Conservation (phyloP, 2,329 filamentous ascomycete genomes). For the Fusarium napiforme region DNA sequence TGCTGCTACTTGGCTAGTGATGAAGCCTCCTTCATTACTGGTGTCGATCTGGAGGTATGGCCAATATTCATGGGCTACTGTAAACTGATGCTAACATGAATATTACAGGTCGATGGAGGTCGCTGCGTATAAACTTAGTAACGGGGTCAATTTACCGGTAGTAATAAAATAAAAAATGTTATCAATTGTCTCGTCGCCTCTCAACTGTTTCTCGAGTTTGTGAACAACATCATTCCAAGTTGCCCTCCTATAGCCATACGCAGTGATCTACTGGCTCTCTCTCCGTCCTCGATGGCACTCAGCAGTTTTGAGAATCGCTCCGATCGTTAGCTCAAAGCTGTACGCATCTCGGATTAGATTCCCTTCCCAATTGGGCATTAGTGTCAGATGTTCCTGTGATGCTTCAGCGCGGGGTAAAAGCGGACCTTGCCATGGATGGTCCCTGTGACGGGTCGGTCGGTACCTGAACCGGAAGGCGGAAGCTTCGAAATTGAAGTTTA, state of each 20-base stretch:
- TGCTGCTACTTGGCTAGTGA: conserved; percentile 77
- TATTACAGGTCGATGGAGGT: conserved; percentile 9
- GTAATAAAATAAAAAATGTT: background rate
- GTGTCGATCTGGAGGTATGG: conserved; percentile 68
- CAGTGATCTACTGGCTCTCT: rapidly evolving
- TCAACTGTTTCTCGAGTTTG: rapidly evolving
- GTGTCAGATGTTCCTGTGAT: background rate
- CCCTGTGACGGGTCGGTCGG: background rate
- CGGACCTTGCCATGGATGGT: background rate
- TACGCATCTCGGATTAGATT: background rate
- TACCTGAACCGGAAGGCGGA: background rate
- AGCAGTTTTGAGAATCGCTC: background rate
- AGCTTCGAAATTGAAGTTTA: too few species aligned
- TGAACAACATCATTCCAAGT: rapidly evolving
- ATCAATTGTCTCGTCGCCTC: background rate
- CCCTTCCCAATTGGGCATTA: background rate
- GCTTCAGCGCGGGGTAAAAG: conserved; percentile 1
- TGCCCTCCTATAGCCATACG: rapidly evolving
- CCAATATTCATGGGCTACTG: rapidly evolving
- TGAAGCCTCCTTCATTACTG: conserved; percentile 78
- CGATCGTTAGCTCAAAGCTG: rapidly evolving
- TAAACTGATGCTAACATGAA: background rate
- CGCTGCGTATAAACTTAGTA: background rate
- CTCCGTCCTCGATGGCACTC: rapidly evolving
- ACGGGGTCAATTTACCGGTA: too few species aligned